phyloP scores from a whole-genome alignment of 2,329 filamentous ascomycete genomes.

The Bipolaris gigantea region DNA sequence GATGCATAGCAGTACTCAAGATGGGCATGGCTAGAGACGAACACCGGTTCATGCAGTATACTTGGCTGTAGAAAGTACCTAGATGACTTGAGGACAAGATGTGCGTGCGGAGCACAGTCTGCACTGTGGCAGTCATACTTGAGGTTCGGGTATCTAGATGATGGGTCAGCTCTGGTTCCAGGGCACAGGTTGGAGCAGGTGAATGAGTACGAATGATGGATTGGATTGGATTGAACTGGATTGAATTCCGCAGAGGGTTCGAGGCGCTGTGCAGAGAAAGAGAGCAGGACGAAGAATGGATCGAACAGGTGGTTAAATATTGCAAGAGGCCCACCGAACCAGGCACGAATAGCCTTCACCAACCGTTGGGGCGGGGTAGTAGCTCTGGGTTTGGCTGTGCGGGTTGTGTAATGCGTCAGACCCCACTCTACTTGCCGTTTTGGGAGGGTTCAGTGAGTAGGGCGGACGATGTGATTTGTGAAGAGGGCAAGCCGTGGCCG shows the following conservation, averaged over 20 bases:
- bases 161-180: slow-evolving; percentile 24
- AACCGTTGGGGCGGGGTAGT: slow-evolving; percentile 37
- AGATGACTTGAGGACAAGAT: slow-evolving; percentile 42
- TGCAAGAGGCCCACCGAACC: slow-evolving; percentile 4
- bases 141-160: slow-evolving; percentile 19
- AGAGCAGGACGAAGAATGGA: slow-evolving; percentile 3
- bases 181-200: neutral
- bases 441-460: slow-evolving; percentile 2
- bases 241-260: neutral
- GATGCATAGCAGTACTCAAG: slow-evolving; percentile 4
- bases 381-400: slow-evolving; percentile 2
- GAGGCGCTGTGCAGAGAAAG: neutral
- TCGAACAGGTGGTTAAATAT: slow-evolving; percentile 25
- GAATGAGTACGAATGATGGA: slow-evolving; percentile 25
- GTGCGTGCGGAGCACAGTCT: slow-evolving; percentile 37
- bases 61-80: slow-evolving; percentile 45
- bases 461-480: slow-evolving; percentile 12
- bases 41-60: slow-evolving; percentile 50
- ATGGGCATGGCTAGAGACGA: slow-evolving; percentile 29
- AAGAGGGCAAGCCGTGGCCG: neutral
- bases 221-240: slow-evolving; percentile 2
- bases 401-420: slow-evolving; percentile 3
- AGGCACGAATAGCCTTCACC: slow-evolving; percentile 20
- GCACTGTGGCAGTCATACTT: slow-evolving; percentile 39
- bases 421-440: slow-evolving; percentile 9